These are phyloP conservation scores for Udeniomyces megalosporus DNA, from an alignment of 768 basidiomycete species.

Conservation along the genomic window DNA sequence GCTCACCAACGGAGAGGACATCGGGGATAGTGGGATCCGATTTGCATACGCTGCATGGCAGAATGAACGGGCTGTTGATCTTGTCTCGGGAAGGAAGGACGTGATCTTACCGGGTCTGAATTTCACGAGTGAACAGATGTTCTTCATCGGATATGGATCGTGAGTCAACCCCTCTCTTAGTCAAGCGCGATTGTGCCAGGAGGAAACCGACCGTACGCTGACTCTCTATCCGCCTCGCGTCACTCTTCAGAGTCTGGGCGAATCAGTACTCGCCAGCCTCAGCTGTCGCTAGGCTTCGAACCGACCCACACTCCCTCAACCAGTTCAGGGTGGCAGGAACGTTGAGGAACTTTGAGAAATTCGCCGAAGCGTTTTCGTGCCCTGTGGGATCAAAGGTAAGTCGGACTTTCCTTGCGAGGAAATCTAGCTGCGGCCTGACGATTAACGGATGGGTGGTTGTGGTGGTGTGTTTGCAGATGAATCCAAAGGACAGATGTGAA, in stretches of 20 bases:
- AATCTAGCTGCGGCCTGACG: background rate
- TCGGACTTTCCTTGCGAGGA: background rate
- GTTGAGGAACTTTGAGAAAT: constrained; percentile 69
- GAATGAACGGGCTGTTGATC: constrained; percentile 27
- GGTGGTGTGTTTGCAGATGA: constrained; percentile 38
- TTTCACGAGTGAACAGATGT: constrained; percentile 60
- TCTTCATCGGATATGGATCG: constrained; percentile 79
- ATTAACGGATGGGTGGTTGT: background rate
- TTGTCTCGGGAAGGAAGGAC: constrained; percentile 49
- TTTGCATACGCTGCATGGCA: constrained; percentile 80
- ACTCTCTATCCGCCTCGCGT: background rate
- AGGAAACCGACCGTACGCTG: no score
- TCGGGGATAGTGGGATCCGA: constrained; percentile 47
- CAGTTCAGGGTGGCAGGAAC: constrained; percentile 58
- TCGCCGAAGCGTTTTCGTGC: constrained; percentile 75
- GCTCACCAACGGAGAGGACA: constrained; percentile 73
- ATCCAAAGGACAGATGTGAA: constrained; percentile 65
- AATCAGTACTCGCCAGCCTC: background rate
- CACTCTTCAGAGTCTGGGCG: background rate
- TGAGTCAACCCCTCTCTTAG: background rate
- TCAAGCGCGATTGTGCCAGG: no score
- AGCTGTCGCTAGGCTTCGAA: constrained; percentile 52
- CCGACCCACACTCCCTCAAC: constrained; percentile 76
- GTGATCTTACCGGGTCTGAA: constrained; percentile 55
- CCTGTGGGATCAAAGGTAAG: constrained; percentile 54